Evolutionary conservation across 176 grass and related monocot species (phyloP).

Genomic region (Lolium rigidum): DNA sequence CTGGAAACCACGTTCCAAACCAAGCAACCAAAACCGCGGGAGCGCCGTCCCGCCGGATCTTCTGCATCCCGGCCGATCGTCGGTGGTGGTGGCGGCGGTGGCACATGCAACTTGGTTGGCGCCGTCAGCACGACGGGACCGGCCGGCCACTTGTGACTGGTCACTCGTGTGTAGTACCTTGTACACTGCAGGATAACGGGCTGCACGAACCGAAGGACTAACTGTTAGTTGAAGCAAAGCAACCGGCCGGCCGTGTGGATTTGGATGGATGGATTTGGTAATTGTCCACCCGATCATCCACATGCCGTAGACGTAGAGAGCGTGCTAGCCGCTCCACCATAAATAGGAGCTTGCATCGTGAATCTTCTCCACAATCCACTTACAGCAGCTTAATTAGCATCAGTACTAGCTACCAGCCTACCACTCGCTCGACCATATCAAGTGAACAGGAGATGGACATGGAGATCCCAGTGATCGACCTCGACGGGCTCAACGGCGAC

Average conservation of each 20-base stretch:
- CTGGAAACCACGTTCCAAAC: constrained; percentile 5
- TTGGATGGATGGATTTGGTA: neutral
- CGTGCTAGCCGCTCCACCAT: neutral
- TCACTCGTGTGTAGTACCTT: neutral
- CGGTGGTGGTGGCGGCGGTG: neutral
- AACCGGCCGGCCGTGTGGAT: neutral
- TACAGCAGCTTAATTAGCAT: too few relatives aligned
- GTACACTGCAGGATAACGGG: neutral
- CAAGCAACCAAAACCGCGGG: constrained; percentile 30
- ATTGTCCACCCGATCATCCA: neutral
- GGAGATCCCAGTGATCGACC: constrained; percentile 79
- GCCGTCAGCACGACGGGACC: neutral
- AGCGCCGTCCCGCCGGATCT: neutral
- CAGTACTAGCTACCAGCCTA: neutral
- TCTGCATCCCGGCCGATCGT: neutral
- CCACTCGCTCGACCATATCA: neutral
- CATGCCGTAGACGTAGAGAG: neutral
- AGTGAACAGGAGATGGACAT: constrained; percentile 3
- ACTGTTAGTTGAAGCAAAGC: neutral
- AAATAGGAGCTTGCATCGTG: neutral
- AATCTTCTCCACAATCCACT: too few relatives aligned
- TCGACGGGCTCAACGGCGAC: constrained; percentile 51
- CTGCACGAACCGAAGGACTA: neutral
- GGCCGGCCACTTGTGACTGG: neutral
- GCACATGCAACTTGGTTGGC: neutral